Evolutionary conservation across 2,329 filamentous ascomycete genomes (phyloP).

Genomic region (Fusarium liriodendri): DNA sequence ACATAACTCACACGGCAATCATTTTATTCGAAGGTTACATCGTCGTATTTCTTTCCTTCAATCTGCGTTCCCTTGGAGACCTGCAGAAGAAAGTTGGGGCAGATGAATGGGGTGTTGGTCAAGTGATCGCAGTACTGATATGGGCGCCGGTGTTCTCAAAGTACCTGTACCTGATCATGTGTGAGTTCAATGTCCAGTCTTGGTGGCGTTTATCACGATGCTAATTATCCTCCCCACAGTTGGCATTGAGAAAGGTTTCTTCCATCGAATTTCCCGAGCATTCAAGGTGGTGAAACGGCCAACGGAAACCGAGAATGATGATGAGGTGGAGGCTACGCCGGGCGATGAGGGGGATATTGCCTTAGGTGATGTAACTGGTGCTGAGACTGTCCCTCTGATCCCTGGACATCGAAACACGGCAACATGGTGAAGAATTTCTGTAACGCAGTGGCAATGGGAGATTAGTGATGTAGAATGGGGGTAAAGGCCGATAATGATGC

Average conservation of each 20-base stretch:
- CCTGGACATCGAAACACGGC: not conserved
- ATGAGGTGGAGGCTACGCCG: not conserved
- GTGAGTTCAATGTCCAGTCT: not conserved
- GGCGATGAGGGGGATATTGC: too few relatives aligned
- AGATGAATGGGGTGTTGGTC: slow-evolving; percentile 18
- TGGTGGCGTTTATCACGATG: too few relatives aligned
- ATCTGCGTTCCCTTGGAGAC: too few relatives aligned
- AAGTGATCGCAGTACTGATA: slow-evolving; percentile 12
- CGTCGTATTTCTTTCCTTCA: too few relatives aligned
- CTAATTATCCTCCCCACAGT: not conserved
- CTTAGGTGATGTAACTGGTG: not conserved
- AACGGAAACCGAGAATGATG: not conserved
- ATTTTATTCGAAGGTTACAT: too few relatives aligned
- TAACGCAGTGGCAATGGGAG: too few relatives aligned
- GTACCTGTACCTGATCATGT: slow-evolving; percentile 15
- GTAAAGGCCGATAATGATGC: not conserved
- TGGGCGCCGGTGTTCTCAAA: slow-evolving; percentile 23
- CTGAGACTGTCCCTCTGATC: not conserved
- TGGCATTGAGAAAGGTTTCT: not conserved
- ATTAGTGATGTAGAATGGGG: not conserved
- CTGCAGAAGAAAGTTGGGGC: too few relatives aligned
- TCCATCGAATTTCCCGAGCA: not conserved
- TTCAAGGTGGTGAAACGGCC: not conserved
- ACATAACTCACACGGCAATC: too few relatives aligned
- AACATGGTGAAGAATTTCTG: not conserved